Conservation (phyloP, 192 early-diverging fungal genomes). For the Backusella parvicylindrica region DNA sequence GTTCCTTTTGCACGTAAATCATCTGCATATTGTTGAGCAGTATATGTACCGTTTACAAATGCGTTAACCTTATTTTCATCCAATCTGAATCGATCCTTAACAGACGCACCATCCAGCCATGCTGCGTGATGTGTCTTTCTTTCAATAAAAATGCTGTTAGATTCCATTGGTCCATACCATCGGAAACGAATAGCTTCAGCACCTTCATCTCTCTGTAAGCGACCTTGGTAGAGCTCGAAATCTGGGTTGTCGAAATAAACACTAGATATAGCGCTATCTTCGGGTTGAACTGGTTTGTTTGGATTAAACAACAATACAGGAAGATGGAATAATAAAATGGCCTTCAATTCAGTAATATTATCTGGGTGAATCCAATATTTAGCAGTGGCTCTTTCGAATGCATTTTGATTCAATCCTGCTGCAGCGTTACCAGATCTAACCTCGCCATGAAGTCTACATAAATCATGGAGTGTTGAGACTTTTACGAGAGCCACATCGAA, state of each 20-base stretch:
- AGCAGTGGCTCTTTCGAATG: slow-evolving; percentile 80
- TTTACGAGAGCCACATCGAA: slow-evolving; percentile 49
- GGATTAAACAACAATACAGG: slow-evolving; percentile 90
- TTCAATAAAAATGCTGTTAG: slow-evolving; percentile 26
- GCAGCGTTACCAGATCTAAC: slow-evolving; percentile 19
- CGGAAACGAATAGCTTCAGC: slow-evolving; percentile 90
- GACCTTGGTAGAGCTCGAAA: slow-evolving; percentile 87
- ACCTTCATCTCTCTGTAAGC: slow-evolving; percentile 86
- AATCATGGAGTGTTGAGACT: slow-evolving; percentile 28
- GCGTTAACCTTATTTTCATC: slow-evolving; percentile 91
- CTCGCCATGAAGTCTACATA: slow-evolving; percentile 23
- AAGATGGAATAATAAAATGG: slow-evolving; percentile 84
- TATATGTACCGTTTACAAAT: slow-evolving; percentile 73
- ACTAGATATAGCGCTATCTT: slow-evolving; percentile 86
- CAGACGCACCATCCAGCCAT: slow-evolving; percentile 82
- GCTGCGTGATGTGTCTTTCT: slow-evolving; percentile 32
- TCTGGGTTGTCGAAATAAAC: slow-evolving; percentile 93
- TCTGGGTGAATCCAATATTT: slow-evolving; percentile 99
- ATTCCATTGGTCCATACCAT: slow-evolving; percentile 77
- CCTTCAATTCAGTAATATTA: slow-evolving; percentile 94
- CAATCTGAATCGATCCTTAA: slow-evolving; percentile 89
- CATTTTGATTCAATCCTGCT: slow-evolving; percentile 24
- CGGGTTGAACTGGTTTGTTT: slow-evolving; percentile 54
- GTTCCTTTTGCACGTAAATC: slow-evolving; percentile 6
- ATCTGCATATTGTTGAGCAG: slow-evolving; percentile 26